Evolutionary conservation across 2,329 filamentous ascomycete genomes (phyloP), one percentile per base, ranked within the genome.

Genomic region (Alternaria triticina): DNA sequence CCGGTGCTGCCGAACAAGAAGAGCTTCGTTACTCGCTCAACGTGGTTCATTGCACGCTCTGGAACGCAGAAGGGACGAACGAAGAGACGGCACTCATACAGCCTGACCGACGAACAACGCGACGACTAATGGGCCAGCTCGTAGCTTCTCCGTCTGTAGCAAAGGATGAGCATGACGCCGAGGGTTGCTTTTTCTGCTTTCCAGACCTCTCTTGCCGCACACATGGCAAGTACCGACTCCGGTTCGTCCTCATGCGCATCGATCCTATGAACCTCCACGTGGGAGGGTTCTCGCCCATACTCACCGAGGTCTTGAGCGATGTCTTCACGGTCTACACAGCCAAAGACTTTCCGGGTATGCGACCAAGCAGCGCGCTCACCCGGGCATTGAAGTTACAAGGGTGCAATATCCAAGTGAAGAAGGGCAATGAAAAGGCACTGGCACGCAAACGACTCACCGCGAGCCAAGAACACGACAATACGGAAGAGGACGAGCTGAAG

Each of bases 101-200:
- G 25, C 86, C 90, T 63, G 90, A 93, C 71, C 88, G 89, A 71
- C 86, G 90, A 47, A 88, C 91, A 61, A 92, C 92, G 65, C 87
- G 91, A 49, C 86, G 91, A 25, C 82, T 96, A 44, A 95, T 95
- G 91, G 92, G 92, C 17, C 91, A 91, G 8, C 82, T 93, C 8
- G 91, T 94, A 4, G 89, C 90, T 7, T 92, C 90, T 1, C 90
- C 92, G 0, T 94, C 93, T 69, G 88, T 92, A 6, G 92, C 91
- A 8, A 85, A 87, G 57, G 92, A 96, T 75, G 91, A 95, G 73
- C 84, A 89, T 57, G 88, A 89, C 57, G 80, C 87, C 22, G 90
- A 93, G 66, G 92, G 92, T 1, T 93, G 90, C 74, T 96, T 95
- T 83, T 96, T 95, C 79, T 93, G 91, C 76, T 96, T 96, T 75